phyloP scores from a whole-genome alignment of 208 protist species.

The Wallacemonas sp. region DNA sequence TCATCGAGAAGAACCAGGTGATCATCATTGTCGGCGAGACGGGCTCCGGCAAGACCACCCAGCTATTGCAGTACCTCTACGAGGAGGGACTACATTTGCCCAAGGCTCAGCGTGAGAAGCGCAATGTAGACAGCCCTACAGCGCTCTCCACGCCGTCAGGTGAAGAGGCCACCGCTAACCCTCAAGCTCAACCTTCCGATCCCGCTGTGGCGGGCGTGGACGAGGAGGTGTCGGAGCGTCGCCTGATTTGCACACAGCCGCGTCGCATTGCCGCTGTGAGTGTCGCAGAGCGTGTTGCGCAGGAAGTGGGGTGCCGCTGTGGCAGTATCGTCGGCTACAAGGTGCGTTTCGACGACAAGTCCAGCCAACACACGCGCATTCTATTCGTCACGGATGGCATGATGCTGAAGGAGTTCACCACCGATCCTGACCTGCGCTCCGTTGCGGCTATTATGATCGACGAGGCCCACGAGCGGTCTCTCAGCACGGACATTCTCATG shows the following conservation, averaged over 20 bases:
- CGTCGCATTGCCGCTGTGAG: slow-evolving; percentile 99
- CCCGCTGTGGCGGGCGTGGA: slow-evolving; percentile 12
- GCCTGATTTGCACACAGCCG: slow-evolving; percentile 97
- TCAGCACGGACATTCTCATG: slow-evolving; percentile 94
- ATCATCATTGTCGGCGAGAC: slow-evolving; percentile 95
- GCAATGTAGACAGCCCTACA: not conserved
- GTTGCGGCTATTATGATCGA: slow-evolving; percentile 99
- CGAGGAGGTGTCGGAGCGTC: slow-evolving; percentile 40
- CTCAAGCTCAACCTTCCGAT: no score
- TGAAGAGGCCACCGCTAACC: no score
- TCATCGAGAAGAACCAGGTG: slow-evolving; percentile 68
- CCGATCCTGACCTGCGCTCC: slow-evolving; percentile 89
- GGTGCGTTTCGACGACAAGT: slow-evolving; percentile 98
- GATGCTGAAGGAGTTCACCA: slow-evolving; percentile 97
- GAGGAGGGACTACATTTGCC: slow-evolving; percentile 73
- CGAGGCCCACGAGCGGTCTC: slow-evolving; percentile 97
- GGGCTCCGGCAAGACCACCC: slow-evolving; percentile 92
- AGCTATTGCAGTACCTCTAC: slow-evolving; percentile 90
- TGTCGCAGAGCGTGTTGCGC: slow-evolving; percentile 97
- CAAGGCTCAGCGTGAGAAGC: not conserved
- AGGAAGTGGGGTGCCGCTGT: slow-evolving; percentile 89
- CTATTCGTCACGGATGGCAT: slow-evolving; percentile 99
- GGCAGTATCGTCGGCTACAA: slow-evolving; percentile 95
- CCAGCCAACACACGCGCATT: slow-evolving; percentile 84
- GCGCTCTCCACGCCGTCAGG: no score